These are phyloP conservation scores for Leishmania braziliensis DNA, from an alignment of 208 protist species.

Conservation along the genomic window DNA sequence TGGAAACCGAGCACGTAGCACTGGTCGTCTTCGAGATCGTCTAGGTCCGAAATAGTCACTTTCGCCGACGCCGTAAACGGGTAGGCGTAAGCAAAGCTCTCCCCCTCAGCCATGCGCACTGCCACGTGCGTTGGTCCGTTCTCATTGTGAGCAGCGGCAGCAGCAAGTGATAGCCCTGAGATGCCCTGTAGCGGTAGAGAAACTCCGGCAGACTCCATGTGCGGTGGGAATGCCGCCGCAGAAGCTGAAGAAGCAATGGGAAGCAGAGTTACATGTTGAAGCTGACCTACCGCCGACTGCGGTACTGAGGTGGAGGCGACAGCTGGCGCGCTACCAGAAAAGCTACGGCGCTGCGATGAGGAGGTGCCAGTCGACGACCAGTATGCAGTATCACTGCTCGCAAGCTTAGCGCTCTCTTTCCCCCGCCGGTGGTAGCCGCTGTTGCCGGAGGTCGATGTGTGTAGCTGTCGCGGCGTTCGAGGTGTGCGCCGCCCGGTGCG, in stretches of 20 bases:
- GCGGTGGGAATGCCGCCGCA: background rate
- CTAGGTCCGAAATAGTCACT: slow-evolving; percentile 39
- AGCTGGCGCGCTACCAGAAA: background rate
- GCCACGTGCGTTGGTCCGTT: background rate
- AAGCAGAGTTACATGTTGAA: background rate
- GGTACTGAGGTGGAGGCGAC: background rate
- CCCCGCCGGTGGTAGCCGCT: background rate
- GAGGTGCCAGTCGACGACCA: background rate
- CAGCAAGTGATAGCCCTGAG: background rate
- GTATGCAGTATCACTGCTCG: background rate
- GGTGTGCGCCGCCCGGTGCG: slow-evolving; percentile 12
- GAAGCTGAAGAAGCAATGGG: background rate
- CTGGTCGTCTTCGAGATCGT: slow-evolving; percentile 51
- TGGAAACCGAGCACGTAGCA: slow-evolving; percentile 67
- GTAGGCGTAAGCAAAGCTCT: slow-evolving; percentile 42
- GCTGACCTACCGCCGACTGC: background rate
- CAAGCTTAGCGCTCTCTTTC: background rate
- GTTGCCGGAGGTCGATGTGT: too few relatives aligned
- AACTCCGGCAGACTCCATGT: background rate
- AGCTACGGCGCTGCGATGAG: background rate
- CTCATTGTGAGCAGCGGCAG: background rate
- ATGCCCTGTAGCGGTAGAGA: background rate
- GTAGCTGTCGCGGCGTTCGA: slow-evolving; percentile 12
- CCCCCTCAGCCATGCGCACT: slow-evolving; percentile 6
- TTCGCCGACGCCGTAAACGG: slow-evolving; percentile 44